Evolutionary conservation across 164 flowering plant genomes (phyloP), one percentile per base, ranked within the genome.

Genomic region (Berberis vulgaris): DNA sequence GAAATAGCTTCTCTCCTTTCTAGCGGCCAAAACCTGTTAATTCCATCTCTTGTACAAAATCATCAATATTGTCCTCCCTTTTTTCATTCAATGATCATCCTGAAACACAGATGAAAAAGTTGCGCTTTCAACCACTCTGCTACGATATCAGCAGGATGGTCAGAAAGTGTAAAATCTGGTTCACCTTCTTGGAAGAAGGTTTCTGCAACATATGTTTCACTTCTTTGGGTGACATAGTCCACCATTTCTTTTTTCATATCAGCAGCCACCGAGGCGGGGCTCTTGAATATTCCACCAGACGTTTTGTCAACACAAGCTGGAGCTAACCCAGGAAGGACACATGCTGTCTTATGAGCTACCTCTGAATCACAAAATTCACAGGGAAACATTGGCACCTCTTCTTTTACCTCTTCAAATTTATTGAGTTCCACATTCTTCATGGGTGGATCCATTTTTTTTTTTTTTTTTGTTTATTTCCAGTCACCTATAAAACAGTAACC

Each of bases 31-130:
- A 93, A 93, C 87, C 84, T 72, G 79, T 82, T 0, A 78, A 39
- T 60, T 86, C 97, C 91, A 93, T 83, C 72, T 85, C 96, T 61
- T 86, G 98, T 11, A 79, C 80, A 56, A 93, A 80, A 67, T 93
- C 98, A 71, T 90, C 98, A 41, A 93, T 83, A 52, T 79, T 83
- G 64, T 93, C 98, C 64, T 92, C 97, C 57, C 97, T 84, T 70
- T 67, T 85, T 42, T 92, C 98, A 73, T 91, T 92, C 59, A 88
- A 75, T 7, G 89, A 47, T 97, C 91, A 89, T 7, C 88, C 89
- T 2, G 97, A 92, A 63, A 92, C 91, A 67, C 86, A 74, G 62
- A 88, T 78, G 59, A 86, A 73, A 50, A 87, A 69, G 60, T 84
- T 92, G 75, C 79, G 80, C 78, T 92, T 92, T 89, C 98, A 58